Base-by-base conservation (phyloP, 1,284 basidiomycete species). In the Amylostereum chailletii region DNA sequence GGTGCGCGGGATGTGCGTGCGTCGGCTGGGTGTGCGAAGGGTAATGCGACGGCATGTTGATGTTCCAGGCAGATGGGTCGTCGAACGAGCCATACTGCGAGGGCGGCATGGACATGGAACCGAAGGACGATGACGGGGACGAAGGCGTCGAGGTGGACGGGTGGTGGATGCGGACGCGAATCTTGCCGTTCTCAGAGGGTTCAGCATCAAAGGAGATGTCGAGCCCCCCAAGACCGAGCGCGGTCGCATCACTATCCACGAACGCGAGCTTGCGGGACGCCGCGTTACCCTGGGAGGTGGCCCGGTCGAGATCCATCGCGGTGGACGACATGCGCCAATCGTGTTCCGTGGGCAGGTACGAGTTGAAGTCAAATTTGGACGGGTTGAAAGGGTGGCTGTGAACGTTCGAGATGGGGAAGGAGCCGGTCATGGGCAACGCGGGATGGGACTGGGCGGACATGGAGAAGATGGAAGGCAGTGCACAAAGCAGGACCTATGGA, bases 191-290 rank as follows among this genome's bases (percentile, higher is more conserved):
- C 55, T 82, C 75, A 42, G 74, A 70, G 37, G 79, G 68, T 36
- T 70, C 71, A 38, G 82, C 69, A 54, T 86, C 83, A 58, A 88
- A 86, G 41, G 82, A 83, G 60, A 89, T 81, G 57, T 84, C 79
- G 48, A 88, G 67, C 43, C 74, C 78, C 51, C 74, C 74, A 43
- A 84, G 68, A 45, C 69, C 75, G 34, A 76, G 69, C 36, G 71
- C 70, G 46, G 72, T 72, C 44, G 70, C 58, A 53, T 77, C 73
- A 30, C 72, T 67, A 47, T 71, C 73, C 10, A 71, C 65, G 55
- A 83, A 77, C 59, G 81, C 79, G 34, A 80, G 74, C 57, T 74
- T 77, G 48, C 53, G 65, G 50, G 53, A 59, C 38, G 47, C 41
- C 29, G 49, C 41, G 55, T 51, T 31, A 37, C 49, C 45, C 50